Conservation (phyloP, 257 asterid genomes). For the Cruciata laevipes region DNA sequence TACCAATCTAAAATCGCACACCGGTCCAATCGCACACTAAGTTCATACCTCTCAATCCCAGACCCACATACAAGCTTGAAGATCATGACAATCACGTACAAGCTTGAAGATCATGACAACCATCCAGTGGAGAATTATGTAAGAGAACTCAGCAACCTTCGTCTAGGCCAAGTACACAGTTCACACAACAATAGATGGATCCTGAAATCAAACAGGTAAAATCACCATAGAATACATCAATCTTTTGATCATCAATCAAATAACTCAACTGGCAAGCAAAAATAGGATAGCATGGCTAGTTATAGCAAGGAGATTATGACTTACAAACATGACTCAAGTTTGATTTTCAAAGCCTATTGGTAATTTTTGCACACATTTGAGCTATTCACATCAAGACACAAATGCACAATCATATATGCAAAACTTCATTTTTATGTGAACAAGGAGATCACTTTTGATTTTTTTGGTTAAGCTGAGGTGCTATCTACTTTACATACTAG, state of each 20-base stretch:
- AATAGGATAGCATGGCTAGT: not conserved
- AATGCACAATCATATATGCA: not conserved
- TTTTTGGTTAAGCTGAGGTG: not conserved
- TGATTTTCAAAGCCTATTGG: not conserved
- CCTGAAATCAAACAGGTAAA: slow-evolving; percentile 22
- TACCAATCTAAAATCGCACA: slow-evolving; percentile 10
- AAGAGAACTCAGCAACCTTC: slow-evolving; percentile 15
- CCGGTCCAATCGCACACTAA: slow-evolving; percentile 6
- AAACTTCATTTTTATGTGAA: not conserved
- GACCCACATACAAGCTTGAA: slow-evolving; percentile 7
- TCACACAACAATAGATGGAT: slow-evolving; percentile 30
- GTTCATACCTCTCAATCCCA: slow-evolving; percentile 6
- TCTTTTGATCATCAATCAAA: not conserved
- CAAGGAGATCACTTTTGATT: not conserved
- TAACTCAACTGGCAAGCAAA: not conserved
- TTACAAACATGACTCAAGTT: not conserved
- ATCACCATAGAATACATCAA: not conserved
- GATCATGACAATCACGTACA: slow-evolving; percentile 14
- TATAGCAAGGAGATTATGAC: not conserved
- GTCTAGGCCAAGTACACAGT: slow-evolving; percentile 3
- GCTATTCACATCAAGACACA: not conserved
- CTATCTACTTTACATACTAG: not conserved
- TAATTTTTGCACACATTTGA: not conserved
- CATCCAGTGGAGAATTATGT: not conserved
- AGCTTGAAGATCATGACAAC: slow-evolving; percentile 11